phyloP scores from a whole-genome alignment of 2,329 filamentous ascomycete genomes.

The Botryotinia narcissicola region DNA sequence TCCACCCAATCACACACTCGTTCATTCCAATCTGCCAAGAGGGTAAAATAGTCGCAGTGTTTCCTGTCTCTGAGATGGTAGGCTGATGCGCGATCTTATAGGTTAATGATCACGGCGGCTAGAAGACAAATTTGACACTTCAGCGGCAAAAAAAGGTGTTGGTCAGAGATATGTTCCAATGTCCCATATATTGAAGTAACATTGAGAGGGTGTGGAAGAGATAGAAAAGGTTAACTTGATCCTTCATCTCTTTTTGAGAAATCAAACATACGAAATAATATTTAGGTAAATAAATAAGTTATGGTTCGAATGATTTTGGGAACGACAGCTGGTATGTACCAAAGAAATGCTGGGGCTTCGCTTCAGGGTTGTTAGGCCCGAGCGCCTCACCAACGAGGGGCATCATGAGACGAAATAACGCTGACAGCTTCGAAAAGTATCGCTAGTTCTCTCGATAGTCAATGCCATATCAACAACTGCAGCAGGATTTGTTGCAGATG shows the following conservation, averaged over 20 bases:
- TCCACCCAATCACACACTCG: not conserved
- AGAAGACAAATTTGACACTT: slow-evolving; percentile 1
- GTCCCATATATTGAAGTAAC: not conserved
- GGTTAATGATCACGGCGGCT: slow-evolving; percentile 8
- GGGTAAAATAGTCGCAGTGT: not conserved
- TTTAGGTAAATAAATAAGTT: not conserved
- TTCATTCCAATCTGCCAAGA: not conserved
- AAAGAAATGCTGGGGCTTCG: not conserved
- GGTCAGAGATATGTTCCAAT: not conserved
- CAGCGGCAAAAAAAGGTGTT: not conserved
- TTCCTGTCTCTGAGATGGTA: slow-evolving; percentile 1
- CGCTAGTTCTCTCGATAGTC: slow-evolving; percentile 8
- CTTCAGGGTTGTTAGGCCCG: not conserved
- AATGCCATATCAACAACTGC: slow-evolving; percentile 1
- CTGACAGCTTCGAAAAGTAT: slow-evolving; percentile 9
- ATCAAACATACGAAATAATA: not conserved
- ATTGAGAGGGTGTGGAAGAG: not conserved
- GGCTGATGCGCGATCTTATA: not conserved
- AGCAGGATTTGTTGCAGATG: slow-evolving; percentile 44
- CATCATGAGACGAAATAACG: not conserved
- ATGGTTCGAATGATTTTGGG: slow-evolving; percentile 16
- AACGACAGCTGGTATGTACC: slow-evolving; percentile 6
- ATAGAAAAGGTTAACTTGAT: not conserved
- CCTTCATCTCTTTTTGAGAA: not conserved
- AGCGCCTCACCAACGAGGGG: not conserved